Conservation (phyloP, 768 basidiomycete genomes). For the Gloeophyllum trabeum region DNA sequence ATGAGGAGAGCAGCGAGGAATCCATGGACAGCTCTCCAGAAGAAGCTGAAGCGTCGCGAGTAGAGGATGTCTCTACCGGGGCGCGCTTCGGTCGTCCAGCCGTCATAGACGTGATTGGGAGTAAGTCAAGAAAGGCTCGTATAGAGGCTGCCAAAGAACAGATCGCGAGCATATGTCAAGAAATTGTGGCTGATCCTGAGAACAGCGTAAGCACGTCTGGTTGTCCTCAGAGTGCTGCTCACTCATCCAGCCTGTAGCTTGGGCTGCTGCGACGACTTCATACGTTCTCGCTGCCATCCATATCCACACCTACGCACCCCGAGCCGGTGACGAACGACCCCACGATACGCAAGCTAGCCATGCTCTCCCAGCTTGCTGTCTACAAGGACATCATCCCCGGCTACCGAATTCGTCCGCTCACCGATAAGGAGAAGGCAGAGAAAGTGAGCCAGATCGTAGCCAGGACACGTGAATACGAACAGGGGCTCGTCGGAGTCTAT, state of each 20-base stretch:
- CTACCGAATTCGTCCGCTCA: slow-evolving; percentile 87
- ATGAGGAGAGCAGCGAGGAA: slow-evolving; percentile 24
- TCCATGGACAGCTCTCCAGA: slow-evolving; percentile 7
- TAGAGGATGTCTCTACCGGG: slow-evolving; percentile 60
- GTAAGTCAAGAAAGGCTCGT: slow-evolving; percentile 50
- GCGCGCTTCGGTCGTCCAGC: slow-evolving; percentile 83
- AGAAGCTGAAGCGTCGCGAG: slow-evolving; percentile 17
- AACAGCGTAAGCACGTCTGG: slow-evolving; percentile 60
- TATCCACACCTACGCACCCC: slow-evolving; percentile 57
- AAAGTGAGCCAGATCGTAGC: slow-evolving; percentile 93
- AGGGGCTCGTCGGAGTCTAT: slow-evolving; percentile 81
- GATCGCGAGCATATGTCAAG: slow-evolving; percentile 87
- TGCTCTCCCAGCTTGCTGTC: slow-evolving; percentile 85
- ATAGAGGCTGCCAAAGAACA: slow-evolving; percentile 85
- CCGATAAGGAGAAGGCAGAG: slow-evolving; percentile 83
- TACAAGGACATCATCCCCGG: slow-evolving; percentile 96
- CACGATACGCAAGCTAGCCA: slow-evolving; percentile 77
- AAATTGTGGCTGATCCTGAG: slow-evolving; percentile 90
- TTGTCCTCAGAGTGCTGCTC: slow-evolving; percentile 2
- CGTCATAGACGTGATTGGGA: slow-evolving; percentile 59
- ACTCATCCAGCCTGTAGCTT: slow-evolving; percentile 35
- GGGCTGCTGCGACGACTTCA: slow-evolving; percentile 83
- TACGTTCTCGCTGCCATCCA: slow-evolving; percentile 72
- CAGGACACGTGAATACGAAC: slow-evolving; percentile 88
- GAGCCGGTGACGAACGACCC: slow-evolving; percentile 70